Evolutionary conservation across 2,329 filamentous ascomycete species (phyloP).

Genomic region (Orbilia ellipsospora): DNA sequence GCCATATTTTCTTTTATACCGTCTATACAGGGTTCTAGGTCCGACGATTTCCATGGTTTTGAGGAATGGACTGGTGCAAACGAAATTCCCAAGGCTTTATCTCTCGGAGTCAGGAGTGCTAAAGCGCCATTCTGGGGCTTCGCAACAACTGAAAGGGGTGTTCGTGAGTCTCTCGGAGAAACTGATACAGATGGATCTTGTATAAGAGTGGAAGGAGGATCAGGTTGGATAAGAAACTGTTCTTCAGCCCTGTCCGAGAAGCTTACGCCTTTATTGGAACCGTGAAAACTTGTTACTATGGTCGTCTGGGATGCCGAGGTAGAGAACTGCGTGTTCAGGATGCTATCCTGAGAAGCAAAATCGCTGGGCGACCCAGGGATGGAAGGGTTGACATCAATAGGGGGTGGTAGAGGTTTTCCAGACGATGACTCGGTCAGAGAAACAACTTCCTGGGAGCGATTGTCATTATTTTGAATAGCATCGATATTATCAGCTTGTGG

Average conservation of each 20-base stretch:
- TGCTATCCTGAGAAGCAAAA: conserved; percentile 46
- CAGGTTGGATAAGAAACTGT: background rate
- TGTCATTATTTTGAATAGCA: conserved; percentile 1
- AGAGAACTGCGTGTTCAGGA: conserved; percentile 50
- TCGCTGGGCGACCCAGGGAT: conserved; percentile 4
- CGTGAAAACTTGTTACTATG: conserved; percentile 43
- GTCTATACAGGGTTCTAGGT: conserved; percentile 34
- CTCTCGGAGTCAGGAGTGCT: conserved; percentile 34
- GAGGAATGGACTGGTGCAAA: conserved; percentile 45
- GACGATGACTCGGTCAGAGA: background rate
- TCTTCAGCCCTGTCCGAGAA: conserved; percentile 27
- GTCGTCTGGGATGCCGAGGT: conserved; percentile 37
- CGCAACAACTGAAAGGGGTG: conserved; percentile 29
- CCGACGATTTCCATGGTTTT: conserved; percentile 41
- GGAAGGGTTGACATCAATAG: background rate
- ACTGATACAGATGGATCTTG: conserved; percentile 6
- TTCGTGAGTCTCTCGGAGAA: conserved; percentile 23
- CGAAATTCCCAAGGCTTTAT: conserved; percentile 16
- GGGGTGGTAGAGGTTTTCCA: background rate
- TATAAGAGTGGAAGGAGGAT: background rate
- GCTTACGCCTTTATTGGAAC: conserved; percentile 39
- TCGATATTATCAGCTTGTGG: conserved; percentile 19
- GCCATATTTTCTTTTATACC: conserved; percentile 66
- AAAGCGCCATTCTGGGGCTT: conserved; percentile 32
- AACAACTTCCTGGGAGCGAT: background rate